Evolutionary conservation across 1,284 basidiomycete species (phyloP), one percentile per base, ranked within the genome.

Genomic region (Melampsora abietis-canadensis): DNA sequence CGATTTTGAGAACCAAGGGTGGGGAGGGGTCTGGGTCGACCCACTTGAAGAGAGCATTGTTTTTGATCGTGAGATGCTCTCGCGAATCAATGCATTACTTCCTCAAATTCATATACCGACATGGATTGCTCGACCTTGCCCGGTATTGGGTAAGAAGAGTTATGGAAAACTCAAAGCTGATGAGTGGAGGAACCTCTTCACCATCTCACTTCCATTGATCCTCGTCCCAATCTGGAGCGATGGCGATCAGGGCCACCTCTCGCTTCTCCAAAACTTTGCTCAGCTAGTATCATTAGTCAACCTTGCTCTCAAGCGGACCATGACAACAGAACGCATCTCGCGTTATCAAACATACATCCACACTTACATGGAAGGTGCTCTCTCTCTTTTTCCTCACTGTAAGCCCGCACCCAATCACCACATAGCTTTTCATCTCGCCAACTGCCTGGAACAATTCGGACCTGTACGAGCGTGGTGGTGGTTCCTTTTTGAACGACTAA

Each of bases 91-190:
- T 46, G 37, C 19, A 46, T 15, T 21, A 3, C 19, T 67, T 5
- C 40, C 30, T 31, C 31, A 21, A 12, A 34, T 66, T 6, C 59
- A 51, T 19, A 67, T 66, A 4, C 72, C 72, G 2, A 66, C 27
- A 12, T 75, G 63, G 64, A 67, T 75, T 44, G 31, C n/a, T 5
- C 21, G 57, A 31, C 63, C 64, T 2, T 66, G 66, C 30, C 72
- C 65, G 15, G 57, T 34, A n/a, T 54, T 75, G 51, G 72, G 72
- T 5, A 75, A 75, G 31, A 64, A 47, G 37, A 65, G 62, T 6
- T 73, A 47, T 62, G 54, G 63, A 10, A 19, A 47, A 30, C 46
- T 75, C 8, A 75, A 75, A 24, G 69, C 69, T 2, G 51, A 73
- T 27, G 37, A 73, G 21, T 73, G 69, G 63, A 4, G 69, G 27